Percentiles rank a stretch among this genome's conserved stretches.
These are phyloP conservation scores for Ceratocystis eucalypticola DNA, from an alignment of 2,329 filamentous ascomycete species.

Conservation along the genomic window DNA sequence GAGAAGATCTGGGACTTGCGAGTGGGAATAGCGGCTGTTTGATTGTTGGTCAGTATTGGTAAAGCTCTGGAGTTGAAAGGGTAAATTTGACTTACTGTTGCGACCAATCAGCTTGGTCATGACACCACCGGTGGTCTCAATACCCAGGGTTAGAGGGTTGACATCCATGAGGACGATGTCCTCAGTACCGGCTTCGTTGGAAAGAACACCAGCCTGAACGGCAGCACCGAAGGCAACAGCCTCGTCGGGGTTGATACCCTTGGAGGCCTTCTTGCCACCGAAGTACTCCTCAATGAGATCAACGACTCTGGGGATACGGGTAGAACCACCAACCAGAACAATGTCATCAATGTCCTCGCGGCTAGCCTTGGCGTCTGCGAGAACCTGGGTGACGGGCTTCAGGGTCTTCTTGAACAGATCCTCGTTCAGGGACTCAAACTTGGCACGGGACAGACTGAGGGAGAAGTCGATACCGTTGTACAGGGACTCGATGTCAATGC, in stretches of 20 bases:
- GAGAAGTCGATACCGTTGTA: conserved; percentile 95
- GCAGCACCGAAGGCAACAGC: conserved; percentile 96
- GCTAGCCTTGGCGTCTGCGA: conserved; percentile 96
- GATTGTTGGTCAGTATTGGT: neutral
- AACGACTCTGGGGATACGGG: conserved; percentile 97
- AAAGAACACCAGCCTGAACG: conserved; percentile 90
- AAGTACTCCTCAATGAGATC: conserved; percentile 92
- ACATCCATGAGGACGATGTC: conserved; percentile 90
- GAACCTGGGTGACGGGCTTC: conserved; percentile 95
- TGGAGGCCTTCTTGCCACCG: conserved; percentile 87
- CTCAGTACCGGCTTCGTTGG: conserved; percentile 70
- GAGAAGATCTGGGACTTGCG: conserved; percentile 98
- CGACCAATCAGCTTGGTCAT: conserved; percentile 95
- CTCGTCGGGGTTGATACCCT: conserved; percentile 99
- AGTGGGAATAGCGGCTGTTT: conserved; percentile 62
- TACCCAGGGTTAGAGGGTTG: conserved; percentile 90
- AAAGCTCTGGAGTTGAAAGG: neutral
- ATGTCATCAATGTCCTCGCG: conserved; percentile 93
- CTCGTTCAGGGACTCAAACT: conserved; percentile 98
- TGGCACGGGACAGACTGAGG: conserved; percentile 93
- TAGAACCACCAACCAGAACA: conserved; percentile 94
- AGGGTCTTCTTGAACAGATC: conserved; percentile 99
- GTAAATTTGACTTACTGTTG: conserved; percentile 41
- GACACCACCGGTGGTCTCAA: conserved; percentile 92
- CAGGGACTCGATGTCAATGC: conserved; percentile 96